Percentiles rank a stretch among this genome's conserved stretches.
phyloP scores from a whole-genome alignment of 805 yeast species.

The Candida xyloterini region DNA sequence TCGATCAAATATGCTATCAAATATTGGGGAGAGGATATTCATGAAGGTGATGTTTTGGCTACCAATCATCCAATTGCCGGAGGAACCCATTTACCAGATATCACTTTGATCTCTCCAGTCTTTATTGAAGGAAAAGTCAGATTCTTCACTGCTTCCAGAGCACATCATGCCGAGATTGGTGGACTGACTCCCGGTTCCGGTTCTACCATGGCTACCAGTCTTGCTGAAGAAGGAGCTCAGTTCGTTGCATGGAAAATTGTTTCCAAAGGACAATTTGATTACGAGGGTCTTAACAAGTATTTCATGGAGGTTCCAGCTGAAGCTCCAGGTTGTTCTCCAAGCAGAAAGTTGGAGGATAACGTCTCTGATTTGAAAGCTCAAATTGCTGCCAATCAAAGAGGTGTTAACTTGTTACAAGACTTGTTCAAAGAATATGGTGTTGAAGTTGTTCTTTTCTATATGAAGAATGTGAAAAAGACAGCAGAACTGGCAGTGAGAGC shows the following conservation, averaged over 20 bases:
- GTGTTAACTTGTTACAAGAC: constrained; percentile 42
- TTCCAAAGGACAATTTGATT: constrained; percentile 48
- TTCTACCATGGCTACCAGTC: constrained; percentile 51
- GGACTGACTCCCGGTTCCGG: constrained; percentile 57
- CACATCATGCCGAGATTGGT: constrained; percentile 64
- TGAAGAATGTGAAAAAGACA: constrained; percentile 44
- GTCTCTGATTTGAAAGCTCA: constrained; percentile 49
- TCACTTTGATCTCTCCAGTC: constrained; percentile 58
- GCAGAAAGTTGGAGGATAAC: constrained; percentile 53
- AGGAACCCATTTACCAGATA: constrained; percentile 49
- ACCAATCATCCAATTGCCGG: constrained; percentile 45
- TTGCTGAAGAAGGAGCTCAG: constrained; percentile 56
- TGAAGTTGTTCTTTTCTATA: constrained; percentile 44
- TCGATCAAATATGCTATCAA: constrained; percentile 39
- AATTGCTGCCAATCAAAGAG: constrained; percentile 51
- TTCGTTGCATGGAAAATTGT: constrained; percentile 53
- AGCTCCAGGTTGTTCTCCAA: constrained; percentile 51
- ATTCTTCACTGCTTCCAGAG: constrained; percentile 57
- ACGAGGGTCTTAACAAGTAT: constrained; percentile 44
- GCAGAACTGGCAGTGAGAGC: constrained; percentile 46
- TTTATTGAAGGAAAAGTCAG: constrained; percentile 43
- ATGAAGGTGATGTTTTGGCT: constrained; percentile 44
- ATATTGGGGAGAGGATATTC: constrained; percentile 38
- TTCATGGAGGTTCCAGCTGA: constrained; percentile 48
- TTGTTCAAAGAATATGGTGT: constrained; percentile 43